Evolutionary conservation across 352 stramenopile species (phyloP), one percentile per base, ranked within the genome.

Genomic region (Labyrinthula sp.): DNA sequence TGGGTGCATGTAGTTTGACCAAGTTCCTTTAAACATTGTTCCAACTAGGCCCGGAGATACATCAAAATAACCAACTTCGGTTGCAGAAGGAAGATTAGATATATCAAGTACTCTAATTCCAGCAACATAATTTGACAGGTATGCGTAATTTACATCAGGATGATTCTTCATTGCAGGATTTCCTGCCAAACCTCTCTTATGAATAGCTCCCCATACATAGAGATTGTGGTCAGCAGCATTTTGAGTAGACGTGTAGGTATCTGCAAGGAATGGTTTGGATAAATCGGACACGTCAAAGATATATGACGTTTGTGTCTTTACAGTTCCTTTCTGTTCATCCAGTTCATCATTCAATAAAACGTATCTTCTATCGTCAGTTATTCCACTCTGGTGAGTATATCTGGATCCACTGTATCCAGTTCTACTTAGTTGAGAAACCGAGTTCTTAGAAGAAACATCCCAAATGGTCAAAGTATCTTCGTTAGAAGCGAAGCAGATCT

Each of bases 381-480:
- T 34, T 56, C 54, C 62, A 33, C 58, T 56, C 29, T 65, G 55
- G 28, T 65, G 59, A 6, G 38, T 52, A 38, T 62, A 65, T 4
- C 14, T 36, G 1, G 12, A 9, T 1, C 34, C 33, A 12, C 0
- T 3, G 48, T 63, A 62, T n/a, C n/a, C 17, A 10, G 28, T 47
- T 7, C 24, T 24, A 22, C 18, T 54, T 6, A 40, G 10, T 9
- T 12, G 8, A 17, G 17, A 36, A 9, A 40, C 20, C 10, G 8
- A 9, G n/a, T 23, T 23, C 30, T 57, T 59, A 35, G 56, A 48
- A 20, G 50, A 57, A 2, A 64, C 46, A 33, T 64, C 57, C 1
- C 61, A 24, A 27, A 61, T 56, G 2, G 37, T 41, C 1, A 64
- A n/a, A 6, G 27, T 14, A 33, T 60, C 33, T 10, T 2, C 30